A percentile compares a stretch with the other conserved stretches of the same genome.
Evolutionary conservation across 148 eudicot genomes (phyloP).

Genomic region (Chenopodium berlandieri): DNA sequence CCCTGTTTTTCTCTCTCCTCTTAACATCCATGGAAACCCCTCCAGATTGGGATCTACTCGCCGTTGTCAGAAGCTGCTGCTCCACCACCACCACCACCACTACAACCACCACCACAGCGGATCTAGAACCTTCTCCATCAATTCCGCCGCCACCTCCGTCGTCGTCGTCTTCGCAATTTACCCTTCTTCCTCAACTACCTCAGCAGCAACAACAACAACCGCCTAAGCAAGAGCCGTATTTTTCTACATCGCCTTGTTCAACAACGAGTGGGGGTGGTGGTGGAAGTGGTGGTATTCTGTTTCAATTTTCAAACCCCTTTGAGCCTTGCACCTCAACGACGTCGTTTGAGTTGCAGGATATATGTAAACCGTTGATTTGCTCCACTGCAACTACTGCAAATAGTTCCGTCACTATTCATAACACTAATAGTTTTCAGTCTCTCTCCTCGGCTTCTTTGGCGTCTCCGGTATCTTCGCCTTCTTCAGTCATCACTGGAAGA

Average conservation of each 20-base stretch:
- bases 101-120: not conserved
- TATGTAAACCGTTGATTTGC: slow-evolving; percentile 25
- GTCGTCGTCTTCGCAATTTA: not conserved
- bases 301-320: slow-evolving; percentile 19
- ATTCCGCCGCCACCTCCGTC: slow-evolving; percentile 20
- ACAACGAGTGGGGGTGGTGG: not conserved
- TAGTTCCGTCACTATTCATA: not conserved
- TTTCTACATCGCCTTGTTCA: slow-evolving; percentile 4
- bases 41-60: slow-evolving; percentile 80
- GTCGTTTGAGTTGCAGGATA: slow-evolving; percentile 36
- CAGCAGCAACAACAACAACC: not conserved
- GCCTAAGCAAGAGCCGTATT: not conserved
- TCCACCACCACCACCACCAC: slow-evolving; percentile 43
- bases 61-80: slow-evolving; percentile 73
- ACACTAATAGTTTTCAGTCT: slow-evolving; percentile 9
- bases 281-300: not conserved
- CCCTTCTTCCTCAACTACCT: slow-evolving; percentile 12
- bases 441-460: slow-evolving; percentile 7
- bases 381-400: not conserved
- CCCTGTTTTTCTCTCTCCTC: not conserved
- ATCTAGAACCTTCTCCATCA: not conserved
- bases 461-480: slow-evolving; percentile 26
- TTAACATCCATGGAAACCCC: slow-evolving; percentile 23
- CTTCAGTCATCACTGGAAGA: slow-evolving; percentile 18
- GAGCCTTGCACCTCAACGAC: slow-evolving; percentile 19